Evolutionary conservation across 2,329 filamentous ascomycete genomes (phyloP), one percentile per base, ranked within the genome.

Genomic region (Pseudocercospora fijiensis): DNA sequence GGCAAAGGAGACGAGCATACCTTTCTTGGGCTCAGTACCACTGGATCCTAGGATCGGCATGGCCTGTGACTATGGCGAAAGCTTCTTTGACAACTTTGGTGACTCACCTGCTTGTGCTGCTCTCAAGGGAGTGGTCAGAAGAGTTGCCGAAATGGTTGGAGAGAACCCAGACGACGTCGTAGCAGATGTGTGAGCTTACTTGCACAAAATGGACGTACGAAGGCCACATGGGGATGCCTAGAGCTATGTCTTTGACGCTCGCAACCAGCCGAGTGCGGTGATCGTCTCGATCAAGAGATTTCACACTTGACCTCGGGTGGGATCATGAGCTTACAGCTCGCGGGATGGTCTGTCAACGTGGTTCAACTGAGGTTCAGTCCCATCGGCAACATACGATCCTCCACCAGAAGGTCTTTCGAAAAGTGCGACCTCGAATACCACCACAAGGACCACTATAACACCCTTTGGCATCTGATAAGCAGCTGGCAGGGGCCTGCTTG

Each of bases 11-110:
- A 92, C 94, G 84, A 86, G 85, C 1, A 90, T 99, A 13, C 91
- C 91, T 0, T 99, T 96, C 76, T 78, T 99, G 26, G 95, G 95
- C 0, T 85, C 90, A 11, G 93, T 99, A 11, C 95, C 95, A 41
- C 80, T 99, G 58, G 95, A 99, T 74, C 94, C 95, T 3, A 83
- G 94, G 66, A 96, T 99, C 70, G 91, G 95, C 8, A 96, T 97
- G 90, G 90, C 93, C 2, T 97, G 94, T 74, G 95, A 99, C 77
- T 97, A 91, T 77, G 95, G 96, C 4, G 95, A 99, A 85, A 97
- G 92, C 78, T 99, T 96, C 78, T 90, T 98, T 74, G 93, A 98
- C 74, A 89, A 88, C 24, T 99, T 92, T 77, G 92, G 94, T 0
- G 93, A 98, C 71, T 96, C 92, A 70, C 94, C 95, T 33, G 93